Evolutionary conservation across 805 yeast species (phyloP).

Genomic region (Kluyveromyces dobzhanskii): DNA sequence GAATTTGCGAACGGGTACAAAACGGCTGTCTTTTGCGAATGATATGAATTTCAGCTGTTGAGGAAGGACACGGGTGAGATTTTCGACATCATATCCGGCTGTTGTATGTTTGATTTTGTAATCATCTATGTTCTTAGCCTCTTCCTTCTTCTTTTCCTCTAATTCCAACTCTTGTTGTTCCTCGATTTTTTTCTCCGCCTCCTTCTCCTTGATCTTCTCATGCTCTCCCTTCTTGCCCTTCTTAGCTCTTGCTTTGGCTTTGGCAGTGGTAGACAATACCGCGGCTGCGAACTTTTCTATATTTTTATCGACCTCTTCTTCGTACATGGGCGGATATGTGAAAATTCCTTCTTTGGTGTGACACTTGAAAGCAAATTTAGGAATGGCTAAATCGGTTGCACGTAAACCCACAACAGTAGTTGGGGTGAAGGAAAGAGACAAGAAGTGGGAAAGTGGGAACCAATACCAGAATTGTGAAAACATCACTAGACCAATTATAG

Average conservation of each 20-base stretch:
- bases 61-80: slow-evolving; percentile 85
- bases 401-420: slow-evolving; percentile 84
- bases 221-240: slow-evolving; percentile 46
- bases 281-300: slow-evolving; percentile 90
- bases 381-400: slow-evolving; percentile 70
- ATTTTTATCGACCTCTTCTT: slow-evolving; percentile 68
- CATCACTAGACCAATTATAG: slow-evolving; percentile 84
- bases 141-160: slow-evolving; percentile 18
- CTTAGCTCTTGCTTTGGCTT: slow-evolving; percentile 89
- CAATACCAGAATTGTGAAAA: slow-evolving; percentile 96
- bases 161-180: slow-evolving; percentile 19
- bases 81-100: slow-evolving; percentile 61
- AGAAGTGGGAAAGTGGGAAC: slow-evolving; percentile 94
- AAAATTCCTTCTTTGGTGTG: slow-evolving; percentile 73
- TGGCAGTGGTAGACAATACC: slow-evolving; percentile 85
- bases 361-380: slow-evolving; percentile 73
- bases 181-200: slow-evolving; percentile 19
- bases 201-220: slow-evolving; percentile 24
- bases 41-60: slow-evolving; percentile 78
- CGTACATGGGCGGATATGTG: slow-evolving; percentile 83
- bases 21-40: slow-evolving; percentile 66
- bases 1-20: slow-evolving; percentile 73
- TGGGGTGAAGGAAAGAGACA: slow-evolving; percentile 86
- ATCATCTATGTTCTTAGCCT: slow-evolving; percentile 22
- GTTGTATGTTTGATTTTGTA: slow-evolving; percentile 45